Evolutionary conservation across 2,329 filamentous ascomycete genomes (phyloP).

Genomic region (Helotiales sp.): DNA sequence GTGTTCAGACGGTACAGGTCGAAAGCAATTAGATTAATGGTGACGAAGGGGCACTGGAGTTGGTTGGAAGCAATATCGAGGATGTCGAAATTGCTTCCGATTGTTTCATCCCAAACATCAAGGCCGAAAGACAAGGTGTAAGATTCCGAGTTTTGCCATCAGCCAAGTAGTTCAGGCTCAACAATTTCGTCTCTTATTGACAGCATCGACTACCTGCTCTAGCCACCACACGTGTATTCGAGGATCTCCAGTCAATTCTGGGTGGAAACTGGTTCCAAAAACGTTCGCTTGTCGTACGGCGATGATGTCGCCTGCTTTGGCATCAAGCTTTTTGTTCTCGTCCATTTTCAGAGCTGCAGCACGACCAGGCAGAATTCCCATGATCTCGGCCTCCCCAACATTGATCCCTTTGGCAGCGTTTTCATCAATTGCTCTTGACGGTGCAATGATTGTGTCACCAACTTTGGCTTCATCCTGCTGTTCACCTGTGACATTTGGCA

Average conservation of each 20-base stretch:
- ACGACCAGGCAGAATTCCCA: constrained; percentile 50
- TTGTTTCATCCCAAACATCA: constrained; percentile 11
- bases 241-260: constrained; percentile 84
- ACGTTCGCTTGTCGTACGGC: constrained; percentile 90
- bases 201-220: constrained; percentile 57
- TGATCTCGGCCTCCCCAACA: constrained; percentile 44
- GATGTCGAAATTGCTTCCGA: constrained; percentile 15
- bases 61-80: constrained; percentile 5
- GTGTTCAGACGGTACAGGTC: constrained; percentile 10
- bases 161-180: neutral
- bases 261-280: constrained; percentile 93
- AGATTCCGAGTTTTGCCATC: constrained; percentile 1
- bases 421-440: constrained; percentile 24
- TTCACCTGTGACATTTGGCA: constrained; percentile 44
- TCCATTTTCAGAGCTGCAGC: constrained; percentile 40
- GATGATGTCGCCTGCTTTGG: constrained; percentile 70
- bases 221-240: constrained; percentile 96
- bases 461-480: constrained; percentile 43
- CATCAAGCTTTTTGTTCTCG: constrained; percentile 38
- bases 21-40: constrained; percentile 1
- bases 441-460: constrained; percentile 37
- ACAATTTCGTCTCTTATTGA: constrained; percentile 21
- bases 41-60: constrained; percentile 6
- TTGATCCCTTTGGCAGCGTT: constrained; percentile 23
- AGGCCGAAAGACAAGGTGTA: constrained; percentile 9